Base-by-base conservation (phyloP, 2,329 filamentous ascomycete species). In the Trichoderma sp. region DNA sequence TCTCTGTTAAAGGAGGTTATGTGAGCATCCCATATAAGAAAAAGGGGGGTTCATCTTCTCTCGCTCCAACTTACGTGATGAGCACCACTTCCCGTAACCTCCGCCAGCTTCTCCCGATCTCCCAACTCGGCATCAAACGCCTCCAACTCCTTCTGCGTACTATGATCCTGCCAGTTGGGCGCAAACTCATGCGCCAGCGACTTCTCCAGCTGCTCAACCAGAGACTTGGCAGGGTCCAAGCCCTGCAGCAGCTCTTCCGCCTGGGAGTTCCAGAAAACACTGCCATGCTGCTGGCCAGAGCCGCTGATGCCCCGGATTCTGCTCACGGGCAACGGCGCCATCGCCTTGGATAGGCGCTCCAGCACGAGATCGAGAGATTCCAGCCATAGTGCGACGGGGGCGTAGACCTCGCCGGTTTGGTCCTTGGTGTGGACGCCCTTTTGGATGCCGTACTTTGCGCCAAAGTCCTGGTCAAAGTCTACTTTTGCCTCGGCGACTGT, bases 161-260 rank as follows among this genome's bases (percentile, higher is more conserved):
- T 97, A 71, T 94, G 91, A 79, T 99, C 96, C 81, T 98, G 96
- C 96, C 96, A 99, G 79, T 98, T 99, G 8, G 96, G 96, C 72
- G 93, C 94, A 81, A 90, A 94, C 5, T 91, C 90, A 78, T 96
- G 91, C 18, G 94, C 91, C 76, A 98, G 92, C 0, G 91, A 91
- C 3, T 81, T 82, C 11, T 83, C 80, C 30, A 98, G 83, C 81
- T 97, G 94, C 70, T 91, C 89, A 60, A 91, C 85, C 58, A 98
- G 82, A 0, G 85, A 81, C 77, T 86, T 87, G 24, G 80, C 80
- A 3, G 85, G 77, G 72, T 92, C 84, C 54, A 98, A 81, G 14
- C 75, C 81, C 4, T 78, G 81, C 54, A 98, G 85, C 54, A 91
- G 76, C 8, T 79, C 76, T 76, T 92, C 91, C 6, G 92, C 94